These are phyloP conservation scores for Eutypa lata DNA, from an alignment of 2,329 filamentous ascomycete species.

Conservation along the genomic window DNA sequence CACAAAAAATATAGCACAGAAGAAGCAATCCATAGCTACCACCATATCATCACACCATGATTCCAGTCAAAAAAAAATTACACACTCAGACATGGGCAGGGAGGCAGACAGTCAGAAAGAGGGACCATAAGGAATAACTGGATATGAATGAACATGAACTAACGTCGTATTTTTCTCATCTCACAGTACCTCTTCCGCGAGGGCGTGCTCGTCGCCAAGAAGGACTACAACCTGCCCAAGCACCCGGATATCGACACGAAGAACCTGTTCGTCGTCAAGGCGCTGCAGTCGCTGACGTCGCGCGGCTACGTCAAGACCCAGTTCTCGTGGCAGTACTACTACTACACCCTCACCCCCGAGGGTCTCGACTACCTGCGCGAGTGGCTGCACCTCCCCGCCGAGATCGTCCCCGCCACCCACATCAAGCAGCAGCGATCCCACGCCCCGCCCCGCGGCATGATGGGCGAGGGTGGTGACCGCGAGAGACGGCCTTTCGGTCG, in stretches of 20 bases:
- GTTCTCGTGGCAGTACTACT: slow-evolving; percentile 99
- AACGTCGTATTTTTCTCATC: slow-evolving; percentile 29
- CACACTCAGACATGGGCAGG: too few relatives aligned
- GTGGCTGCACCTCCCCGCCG: slow-evolving; percentile 99
- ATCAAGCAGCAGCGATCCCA: slow-evolving; percentile 99
- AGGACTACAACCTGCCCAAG: slow-evolving; percentile 98
- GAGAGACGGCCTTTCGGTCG: slow-evolving; percentile 82
- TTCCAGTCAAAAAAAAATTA: too few relatives aligned
- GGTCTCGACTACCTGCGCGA: slow-evolving; percentile 99
- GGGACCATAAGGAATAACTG: too few relatives aligned
- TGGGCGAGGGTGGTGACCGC: slow-evolving; percentile 76
- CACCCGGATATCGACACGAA: slow-evolving; percentile 98
- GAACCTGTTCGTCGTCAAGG: slow-evolving; percentile 99
- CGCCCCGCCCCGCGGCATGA: slow-evolving; percentile 97
- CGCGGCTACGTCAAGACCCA: slow-evolving; percentile 99
- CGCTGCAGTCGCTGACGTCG: slow-evolving; percentile 95
- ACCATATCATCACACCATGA: neutral
- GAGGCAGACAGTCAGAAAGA: too few relatives aligned
- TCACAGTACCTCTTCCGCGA: slow-evolving; percentile 89
- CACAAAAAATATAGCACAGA: too few relatives aligned
- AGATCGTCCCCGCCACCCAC: slow-evolving; percentile 99
- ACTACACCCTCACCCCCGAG: slow-evolving; percentile 99
- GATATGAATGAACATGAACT: slow-evolving; percentile 18
- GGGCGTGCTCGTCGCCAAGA: slow-evolving; percentile 93
- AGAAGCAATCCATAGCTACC: neutral